Percentiles rank a stretch among this genome's conserved stretches.
Evolutionary conservation across 2,329 filamentous ascomycete species (phyloP).

Genomic region (Xylariales sp.): DNA sequence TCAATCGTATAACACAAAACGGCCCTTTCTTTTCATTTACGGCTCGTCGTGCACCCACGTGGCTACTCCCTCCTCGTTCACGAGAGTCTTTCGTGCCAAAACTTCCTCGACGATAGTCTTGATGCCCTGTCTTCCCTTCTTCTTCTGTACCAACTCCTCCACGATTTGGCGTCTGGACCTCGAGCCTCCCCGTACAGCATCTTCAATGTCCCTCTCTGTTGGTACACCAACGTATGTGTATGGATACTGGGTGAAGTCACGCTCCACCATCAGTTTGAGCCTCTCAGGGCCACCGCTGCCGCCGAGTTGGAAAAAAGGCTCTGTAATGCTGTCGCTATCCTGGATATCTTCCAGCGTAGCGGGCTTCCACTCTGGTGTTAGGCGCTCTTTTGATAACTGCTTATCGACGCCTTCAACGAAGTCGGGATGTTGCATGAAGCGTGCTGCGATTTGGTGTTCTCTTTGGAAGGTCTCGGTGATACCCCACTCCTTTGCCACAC

Average conservation of each 20-base stretch:
- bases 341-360: slow-evolving; percentile 64
- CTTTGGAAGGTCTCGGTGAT: slow-evolving; percentile 81
- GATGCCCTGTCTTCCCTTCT: slow-evolving; percentile 64
- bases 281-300: slow-evolving; percentile 35
- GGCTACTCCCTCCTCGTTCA: slow-evolving; percentile 36
- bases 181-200: slow-evolving; percentile 34
- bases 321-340: slow-evolving; percentile 46
- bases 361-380: slow-evolving; percentile 71
- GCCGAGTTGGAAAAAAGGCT: slow-evolving; percentile 63
- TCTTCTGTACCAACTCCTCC: slow-evolving; percentile 54
- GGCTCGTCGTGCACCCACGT: slow-evolving; percentile 6
- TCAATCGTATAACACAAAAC: no score
- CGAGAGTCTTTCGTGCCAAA: slow-evolving; percentile 54
- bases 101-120: slow-evolving; percentile 65
- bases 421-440: slow-evolving; percentile 88
- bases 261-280: slow-evolving; percentile 57
- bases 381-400: slow-evolving; percentile 53
- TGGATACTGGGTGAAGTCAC: slow-evolving; percentile 70
- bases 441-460: slow-evolving; percentile 77
- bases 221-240: slow-evolving; percentile 68
- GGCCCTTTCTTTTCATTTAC: no score
- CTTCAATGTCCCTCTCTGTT: slow-evolving; percentile 57
- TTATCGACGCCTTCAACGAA: slow-evolving; percentile 90
- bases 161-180: slow-evolving; percentile 54
- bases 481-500: slow-evolving; percentile 67